These are phyloP conservation scores for Melaleuca quinquenervia DNA, from an alignment of 345 rosid species.

Conservation along the genomic window DNA sequence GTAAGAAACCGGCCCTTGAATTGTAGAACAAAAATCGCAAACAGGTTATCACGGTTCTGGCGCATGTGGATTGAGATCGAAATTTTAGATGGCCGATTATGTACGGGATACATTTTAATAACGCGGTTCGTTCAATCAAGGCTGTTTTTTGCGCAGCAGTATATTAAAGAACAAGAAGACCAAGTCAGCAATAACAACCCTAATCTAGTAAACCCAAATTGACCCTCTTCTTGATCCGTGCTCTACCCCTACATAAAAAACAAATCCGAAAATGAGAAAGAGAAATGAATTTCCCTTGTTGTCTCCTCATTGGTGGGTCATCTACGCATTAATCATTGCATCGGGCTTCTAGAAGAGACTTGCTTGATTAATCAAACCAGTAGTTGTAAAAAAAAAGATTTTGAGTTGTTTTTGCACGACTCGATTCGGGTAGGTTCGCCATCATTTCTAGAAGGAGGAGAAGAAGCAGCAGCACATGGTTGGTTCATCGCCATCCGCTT, in stretches of 20 bases:
- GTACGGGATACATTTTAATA: background rate
- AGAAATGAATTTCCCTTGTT: background rate
- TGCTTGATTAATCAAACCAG: background rate
- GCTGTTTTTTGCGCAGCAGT: background rate
- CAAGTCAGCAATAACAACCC: background rate
- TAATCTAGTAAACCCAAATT: background rate
- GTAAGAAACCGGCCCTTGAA: background rate
- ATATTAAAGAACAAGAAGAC: background rate
- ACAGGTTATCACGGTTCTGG: background rate
- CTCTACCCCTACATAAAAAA: background rate
- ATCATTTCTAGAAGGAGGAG: background rate
- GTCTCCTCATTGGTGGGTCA: background rate
- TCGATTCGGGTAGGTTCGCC: background rate
- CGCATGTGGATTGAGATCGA: background rate
- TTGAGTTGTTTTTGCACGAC: too few relatives aligned
- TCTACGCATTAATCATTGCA: background rate
- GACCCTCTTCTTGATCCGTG: background rate
- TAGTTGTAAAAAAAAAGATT: too few relatives aligned
- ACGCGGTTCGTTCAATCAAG: background rate
- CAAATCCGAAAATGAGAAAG: background rate
- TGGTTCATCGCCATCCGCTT: background rate
- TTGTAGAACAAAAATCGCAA: background rate
- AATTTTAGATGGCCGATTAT: background rate
- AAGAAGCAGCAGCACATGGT: background rate
- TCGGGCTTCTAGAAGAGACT: background rate